Evolutionary conservation across 2,329 filamentous ascomycete species (phyloP), one percentile per base, ranked within the genome.

Genomic region (Beauveria varroae): DNA sequence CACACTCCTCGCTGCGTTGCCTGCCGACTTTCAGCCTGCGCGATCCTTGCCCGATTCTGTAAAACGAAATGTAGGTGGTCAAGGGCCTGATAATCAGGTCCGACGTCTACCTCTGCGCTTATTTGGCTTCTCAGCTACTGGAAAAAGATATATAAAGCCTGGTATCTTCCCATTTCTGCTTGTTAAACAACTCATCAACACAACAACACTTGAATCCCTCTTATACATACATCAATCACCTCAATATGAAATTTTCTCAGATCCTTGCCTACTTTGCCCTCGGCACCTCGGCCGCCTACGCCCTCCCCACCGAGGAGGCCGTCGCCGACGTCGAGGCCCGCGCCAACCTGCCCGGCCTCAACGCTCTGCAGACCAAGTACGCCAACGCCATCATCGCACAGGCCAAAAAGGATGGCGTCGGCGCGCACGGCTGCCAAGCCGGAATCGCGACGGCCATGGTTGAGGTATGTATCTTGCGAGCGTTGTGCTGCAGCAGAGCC

Each of bases 371-470:
- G 63, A 64, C 22, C 57, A 60, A 53, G 44, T 55, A 68, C 47
- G 66, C 65, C 40, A 49, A 43, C 28, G 64, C 61, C 59, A 68
- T 68, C 63, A 65, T 68, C 22, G 63, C 44, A 20, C 47, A 65
- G 61, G 63, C 53, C 57, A 65, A 63, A 47, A 55, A 56, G 47
- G 62, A 58, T 30, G 58, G 60, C 16, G 57, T 67, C 41, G 65
- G 65, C 20, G 46, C 55, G n/a, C 65, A 65, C 10, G 66, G 66
- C 40, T 67, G 66, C 59, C 43, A 64, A 24, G 65, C 63, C 44
- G 65, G 56, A 43, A 66, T 68, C 34, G 63, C 65, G 18, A 66
- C 66, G 5, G 65, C 56, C 53, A 63, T 68, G 30, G 63, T 63
- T 41, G 66, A 68, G 65, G 66, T 67, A 40, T 24, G 60, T 10